Conservation (phyloP, 371 early-diverging fungal species). For the Rhizopus delemar region DNA sequence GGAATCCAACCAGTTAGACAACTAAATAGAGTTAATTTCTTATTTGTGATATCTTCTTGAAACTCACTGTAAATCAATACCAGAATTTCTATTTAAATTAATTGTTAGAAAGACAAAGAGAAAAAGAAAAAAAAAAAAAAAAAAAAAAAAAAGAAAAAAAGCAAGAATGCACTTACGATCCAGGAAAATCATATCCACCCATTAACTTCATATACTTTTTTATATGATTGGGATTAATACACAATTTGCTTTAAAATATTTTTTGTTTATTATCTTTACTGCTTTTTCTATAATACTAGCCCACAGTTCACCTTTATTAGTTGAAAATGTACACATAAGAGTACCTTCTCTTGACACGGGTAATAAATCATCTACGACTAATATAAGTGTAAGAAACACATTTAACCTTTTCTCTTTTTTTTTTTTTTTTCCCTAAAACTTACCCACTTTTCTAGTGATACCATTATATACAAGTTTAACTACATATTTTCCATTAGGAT, state of each 20-base stretch:
- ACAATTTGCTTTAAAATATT: neutral
- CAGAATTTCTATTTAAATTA: conserved; percentile 65
- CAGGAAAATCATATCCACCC: conserved; percentile 94
- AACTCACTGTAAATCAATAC: conserved; percentile 81
- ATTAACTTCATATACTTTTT: conserved; percentile 84
- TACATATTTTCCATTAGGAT: conserved; percentile 86
- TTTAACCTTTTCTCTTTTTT: neutral
- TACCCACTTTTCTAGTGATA: conserved; percentile 73
- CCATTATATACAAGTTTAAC: conserved; percentile 86
- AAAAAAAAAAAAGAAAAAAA: conserved; percentile 6
- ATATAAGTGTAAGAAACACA: neutral
- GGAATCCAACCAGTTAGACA: conserved; percentile 93
- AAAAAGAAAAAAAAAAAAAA: neutral
- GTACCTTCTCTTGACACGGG: conserved; percentile 76
- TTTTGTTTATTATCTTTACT: conserved; percentile 26
- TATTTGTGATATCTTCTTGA: neutral
- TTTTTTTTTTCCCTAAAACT: neutral
- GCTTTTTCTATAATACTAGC: conserved; percentile 91
- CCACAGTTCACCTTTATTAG: conserved; percentile 78
- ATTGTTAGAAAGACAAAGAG: neutral
- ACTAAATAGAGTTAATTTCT: conserved; percentile 24
- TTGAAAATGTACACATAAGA: conserved; percentile 85
- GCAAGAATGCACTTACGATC: conserved; percentile 63
- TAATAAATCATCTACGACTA: conserved; percentile 86
- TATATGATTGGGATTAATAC: neutral